A percentile compares a stretch with the other conserved stretches of the same genome.
phyloP scores from a whole-genome alignment of 805 yeast genomes.

The Cyberlindnera saturnus region DNA sequence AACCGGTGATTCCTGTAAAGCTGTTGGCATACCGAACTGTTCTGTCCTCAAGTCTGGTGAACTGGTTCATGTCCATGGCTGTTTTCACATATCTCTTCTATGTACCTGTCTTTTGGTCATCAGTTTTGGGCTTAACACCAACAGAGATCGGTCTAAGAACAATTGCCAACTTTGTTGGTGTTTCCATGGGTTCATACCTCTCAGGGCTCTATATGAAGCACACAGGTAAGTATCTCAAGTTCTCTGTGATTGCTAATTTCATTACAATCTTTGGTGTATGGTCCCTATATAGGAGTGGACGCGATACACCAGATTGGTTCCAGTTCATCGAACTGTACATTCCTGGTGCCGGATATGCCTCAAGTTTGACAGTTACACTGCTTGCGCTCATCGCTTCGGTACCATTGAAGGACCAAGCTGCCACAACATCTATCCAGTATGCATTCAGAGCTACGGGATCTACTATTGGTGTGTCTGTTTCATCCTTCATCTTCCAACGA shows the following conservation, averaged over 20 bases:
- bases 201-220: conserved; percentile 62
- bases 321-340: conserved; percentile 43
- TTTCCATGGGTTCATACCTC: conserved; percentile 58
- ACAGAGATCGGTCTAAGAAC: conserved; percentile 52
- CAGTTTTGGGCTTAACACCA: conserved; percentile 47
- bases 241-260: conserved; percentile 37
- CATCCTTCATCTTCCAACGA: conserved; percentile 60
- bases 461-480: conserved; percentile 71
- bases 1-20: conserved; percentile 59
- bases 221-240: conserved; percentile 58
- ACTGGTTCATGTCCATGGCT: conserved; percentile 66
- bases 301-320: conserved; percentile 23
- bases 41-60: conserved; percentile 55
- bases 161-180: conserved; percentile 58
- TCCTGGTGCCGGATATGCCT: conserved; percentile 62
- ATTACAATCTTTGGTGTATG: conserved; percentile 42
- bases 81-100: conserved; percentile 59
- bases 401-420: conserved; percentile 63
- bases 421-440: conserved; percentile 85
- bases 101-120: conserved; percentile 60
- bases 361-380: conserved; percentile 63
- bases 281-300: conserved; percentile 24
- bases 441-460: conserved; percentile 84
- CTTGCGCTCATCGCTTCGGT: conserved; percentile 75
- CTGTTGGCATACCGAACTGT: conserved; percentile 53